Conservation (phyloP, 2,329 filamentous ascomycete species). For the Neonectria sp. region DNA sequence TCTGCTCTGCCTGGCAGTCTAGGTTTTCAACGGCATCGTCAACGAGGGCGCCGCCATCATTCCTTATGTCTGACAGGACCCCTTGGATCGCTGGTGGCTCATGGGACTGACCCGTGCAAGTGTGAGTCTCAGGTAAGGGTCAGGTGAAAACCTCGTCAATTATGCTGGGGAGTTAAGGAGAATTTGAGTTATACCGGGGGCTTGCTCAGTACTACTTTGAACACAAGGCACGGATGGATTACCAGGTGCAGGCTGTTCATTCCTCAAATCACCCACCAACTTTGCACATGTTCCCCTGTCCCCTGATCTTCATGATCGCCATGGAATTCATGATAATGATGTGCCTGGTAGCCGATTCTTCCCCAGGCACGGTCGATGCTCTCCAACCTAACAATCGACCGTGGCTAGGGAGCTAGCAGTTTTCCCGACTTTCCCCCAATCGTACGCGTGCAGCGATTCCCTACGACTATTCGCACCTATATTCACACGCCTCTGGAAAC, state of each 20-base stretch:
- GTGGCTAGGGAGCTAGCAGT: background rate
- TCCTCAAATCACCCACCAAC: background rate
- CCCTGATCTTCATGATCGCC: slow-evolving; percentile 20
- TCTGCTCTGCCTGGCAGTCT: background rate
- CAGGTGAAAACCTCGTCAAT: background rate
- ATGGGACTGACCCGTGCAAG: background rate
- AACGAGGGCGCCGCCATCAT: slow-evolving; percentile 3
- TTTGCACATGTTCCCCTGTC: slow-evolving; percentile 14
- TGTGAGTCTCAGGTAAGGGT: background rate
- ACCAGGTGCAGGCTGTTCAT: background rate
- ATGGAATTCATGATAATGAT: background rate
- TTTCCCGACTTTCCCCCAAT: background rate
- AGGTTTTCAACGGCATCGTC: background rate
- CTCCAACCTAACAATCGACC: background rate
- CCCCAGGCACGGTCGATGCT: background rate
- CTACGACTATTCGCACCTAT: background rate
- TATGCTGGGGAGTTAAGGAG: background rate
- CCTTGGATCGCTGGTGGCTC: background rate
- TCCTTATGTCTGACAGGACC: background rate
- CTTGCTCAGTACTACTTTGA: background rate
- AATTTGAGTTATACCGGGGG: background rate
- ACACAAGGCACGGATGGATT: background rate
- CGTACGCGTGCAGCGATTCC: background rate
- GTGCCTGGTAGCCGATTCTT: background rate
- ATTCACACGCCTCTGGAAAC: background rate